Conservation (phyloP, 1,284 basidiomycete genomes). For the Hypsizygus ulmarius region DNA sequence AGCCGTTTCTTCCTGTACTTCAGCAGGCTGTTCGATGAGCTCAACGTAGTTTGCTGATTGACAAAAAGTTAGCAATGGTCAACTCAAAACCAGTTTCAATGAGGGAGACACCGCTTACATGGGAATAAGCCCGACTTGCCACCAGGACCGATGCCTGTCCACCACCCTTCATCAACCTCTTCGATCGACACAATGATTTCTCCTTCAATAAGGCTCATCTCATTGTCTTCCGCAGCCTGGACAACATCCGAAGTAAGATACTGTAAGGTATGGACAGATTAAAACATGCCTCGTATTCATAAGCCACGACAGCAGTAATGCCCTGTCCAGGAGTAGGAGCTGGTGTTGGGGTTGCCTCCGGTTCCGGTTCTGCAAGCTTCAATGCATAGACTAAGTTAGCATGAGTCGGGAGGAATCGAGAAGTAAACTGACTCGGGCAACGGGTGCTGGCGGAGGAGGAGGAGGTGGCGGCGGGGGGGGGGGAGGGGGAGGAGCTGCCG, state of each 20-base stretch:
- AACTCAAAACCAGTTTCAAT: not conserved
- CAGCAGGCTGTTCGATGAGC: conserved; percentile 50
- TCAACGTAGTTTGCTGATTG: conserved; percentile 77
- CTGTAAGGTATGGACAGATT: not conserved
- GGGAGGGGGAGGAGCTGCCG: conserved; percentile 39
- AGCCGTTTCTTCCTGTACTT: conserved; percentile 24
- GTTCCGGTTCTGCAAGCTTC: conserved; percentile 27
- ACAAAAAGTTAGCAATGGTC: not conserved
- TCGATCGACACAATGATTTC: conserved; percentile 82
- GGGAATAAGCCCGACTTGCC: conserved; percentile 77
- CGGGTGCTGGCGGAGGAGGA: conserved; percentile 35
- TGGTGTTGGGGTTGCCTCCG: conserved; percentile 24
- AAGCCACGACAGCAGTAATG: conserved; percentile 63
- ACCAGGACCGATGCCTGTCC: conserved; percentile 67
- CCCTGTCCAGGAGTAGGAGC: conserved; percentile 44
- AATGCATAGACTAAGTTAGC: not conserved
- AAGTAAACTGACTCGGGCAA: conserved; percentile 1
- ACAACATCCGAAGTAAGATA: not conserved
- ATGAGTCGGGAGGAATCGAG: not conserved
- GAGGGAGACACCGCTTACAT: conserved; percentile 39
- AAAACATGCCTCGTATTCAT: conserved; percentile 67
- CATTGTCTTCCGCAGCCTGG: conserved; percentile 79
- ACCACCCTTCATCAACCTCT: conserved; percentile 85
- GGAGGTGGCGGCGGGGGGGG: conserved; percentile 40
- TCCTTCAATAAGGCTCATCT: conserved; percentile 78